Base-by-base conservation (phyloP, 345 rosid genomes). In the Gossypium sturtianum region DNA sequence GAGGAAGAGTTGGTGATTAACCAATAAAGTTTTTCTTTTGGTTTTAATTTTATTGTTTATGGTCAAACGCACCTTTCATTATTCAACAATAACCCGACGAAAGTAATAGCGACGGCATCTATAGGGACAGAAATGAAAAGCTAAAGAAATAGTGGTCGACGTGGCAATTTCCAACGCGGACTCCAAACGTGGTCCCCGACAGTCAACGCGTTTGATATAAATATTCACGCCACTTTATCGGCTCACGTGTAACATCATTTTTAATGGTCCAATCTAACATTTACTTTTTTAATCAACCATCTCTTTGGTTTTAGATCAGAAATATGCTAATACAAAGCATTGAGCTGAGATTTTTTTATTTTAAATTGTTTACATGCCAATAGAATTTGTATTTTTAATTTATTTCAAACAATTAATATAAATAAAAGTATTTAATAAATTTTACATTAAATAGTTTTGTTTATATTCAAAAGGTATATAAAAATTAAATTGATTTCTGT, bases 121-220 rank as follows among this genome's bases (percentile, higher is more conserved):
- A 65, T 6, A 44, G 27, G 1, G 70, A 44, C 45, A 29, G 11
- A 61, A 54, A 52, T 54, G 56, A 79, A 72, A 25, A 63, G 71
- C 25, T 70, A 38, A 62, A 70, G 17, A 12, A 25, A 45, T 12
- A 20, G 53, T 20, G 70, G 22, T 51, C 22, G n/a, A 66, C 70
- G 34, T 66, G 70, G 70, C 54, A 45, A 66, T 44, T 66, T 66
- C 38, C 34, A 66, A 66, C 70, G 34, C 16, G 53, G 54, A 20
- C 17, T 17, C 52, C 29, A 48, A 2, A 61, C 65, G 11, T 67
- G 41, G 71, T 22, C 19, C 20, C 57, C 41, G 0, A 23, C 43
- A 49, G 59, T 58, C 45, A 16, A 69, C 72, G 59, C 59, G 59
- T 49, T 49, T 48, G 5, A 15, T 49, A 15, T 16, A 38, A 45